phyloP scores from a whole-genome alignment of 2,329 filamentous ascomycete species.

The Calonectria montana region DNA sequence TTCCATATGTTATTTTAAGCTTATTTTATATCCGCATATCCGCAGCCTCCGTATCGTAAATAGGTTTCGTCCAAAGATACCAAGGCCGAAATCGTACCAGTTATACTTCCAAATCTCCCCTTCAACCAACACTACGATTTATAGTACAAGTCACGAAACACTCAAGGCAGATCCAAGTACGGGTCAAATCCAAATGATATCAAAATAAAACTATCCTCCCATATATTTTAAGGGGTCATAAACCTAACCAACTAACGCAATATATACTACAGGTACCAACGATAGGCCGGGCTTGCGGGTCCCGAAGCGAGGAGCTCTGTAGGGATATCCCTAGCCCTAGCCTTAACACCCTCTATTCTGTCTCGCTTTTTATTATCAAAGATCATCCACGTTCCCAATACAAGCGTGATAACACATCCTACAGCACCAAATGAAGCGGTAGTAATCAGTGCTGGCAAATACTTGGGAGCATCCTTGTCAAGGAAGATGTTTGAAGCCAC shows the following conservation, averaged over 20 bases:
- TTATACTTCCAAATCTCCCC: too few species aligned
- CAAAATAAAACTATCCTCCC: neutral
- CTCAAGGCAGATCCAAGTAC: too few species aligned
- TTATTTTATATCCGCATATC: too few species aligned
- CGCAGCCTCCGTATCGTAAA: too few species aligned
- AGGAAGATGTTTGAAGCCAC: constrained; percentile 28
- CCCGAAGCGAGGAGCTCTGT: constrained; percentile 19
- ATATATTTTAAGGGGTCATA: neutral
- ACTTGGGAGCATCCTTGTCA: constrained; percentile 25
- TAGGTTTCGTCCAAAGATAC: too few species aligned
- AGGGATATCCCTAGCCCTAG: constrained; percentile 19
- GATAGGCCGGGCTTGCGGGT: constrained; percentile 16
- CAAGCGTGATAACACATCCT: constrained; percentile 11
- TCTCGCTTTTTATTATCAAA: constrained; percentile 19
- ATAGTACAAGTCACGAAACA: too few species aligned
- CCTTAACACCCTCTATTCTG: constrained; percentile 15
- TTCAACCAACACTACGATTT: too few species aligned
- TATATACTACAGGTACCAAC: constrained; percentile 18
- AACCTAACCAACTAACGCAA: neutral
- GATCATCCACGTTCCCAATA: constrained; percentile 23
- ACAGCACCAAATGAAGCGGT: constrained; percentile 24
- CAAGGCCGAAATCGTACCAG: too few species aligned
- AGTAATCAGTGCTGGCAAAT: constrained; percentile 18
- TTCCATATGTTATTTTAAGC: too few species aligned
- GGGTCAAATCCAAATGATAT: neutral